phyloP scores from a whole-genome alignment of 768 basidiomycete species.

The Leccinum uliginosum region DNA sequence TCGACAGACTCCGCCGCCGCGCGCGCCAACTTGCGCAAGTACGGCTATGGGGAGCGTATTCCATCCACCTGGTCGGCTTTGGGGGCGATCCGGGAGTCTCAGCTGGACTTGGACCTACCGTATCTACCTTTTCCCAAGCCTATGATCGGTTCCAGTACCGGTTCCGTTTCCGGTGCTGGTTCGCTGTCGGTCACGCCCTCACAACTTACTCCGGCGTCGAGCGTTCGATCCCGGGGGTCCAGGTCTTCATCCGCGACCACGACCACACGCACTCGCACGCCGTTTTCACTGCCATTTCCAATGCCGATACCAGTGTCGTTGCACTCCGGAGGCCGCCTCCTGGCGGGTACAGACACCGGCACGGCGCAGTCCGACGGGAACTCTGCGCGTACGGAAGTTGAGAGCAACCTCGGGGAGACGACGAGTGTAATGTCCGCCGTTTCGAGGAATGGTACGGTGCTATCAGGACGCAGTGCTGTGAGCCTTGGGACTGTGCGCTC shows the following conservation, averaged over 20 bases:
- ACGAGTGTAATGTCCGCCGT: not conserved
- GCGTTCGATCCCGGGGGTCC: constrained; percentile 2
- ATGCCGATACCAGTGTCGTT: not conserved
- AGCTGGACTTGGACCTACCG: constrained; percentile 10
- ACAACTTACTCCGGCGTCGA: constrained; percentile 2
- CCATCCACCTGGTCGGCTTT: constrained; percentile 25
- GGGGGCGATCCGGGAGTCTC: constrained; percentile 9
- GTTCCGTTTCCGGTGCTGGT: not conserved
- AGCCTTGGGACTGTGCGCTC: not conserved
- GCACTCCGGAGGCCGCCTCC: not conserved
- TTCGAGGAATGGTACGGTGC: constrained; percentile 12
- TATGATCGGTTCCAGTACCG: not conserved
- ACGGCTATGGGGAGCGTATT: constrained; percentile 19
- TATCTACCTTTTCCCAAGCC: constrained; percentile 4
- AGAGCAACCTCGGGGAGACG: not conserved
- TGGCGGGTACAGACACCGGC: not conserved
- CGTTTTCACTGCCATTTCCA: not conserved
- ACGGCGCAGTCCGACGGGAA: not conserved
- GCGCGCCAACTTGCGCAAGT: constrained; percentile 22
- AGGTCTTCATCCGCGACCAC: not conserved
- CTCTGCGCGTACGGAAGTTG: not conserved
- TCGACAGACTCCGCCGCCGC: constrained; percentile 22
- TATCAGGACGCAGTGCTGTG: constrained; percentile 1
- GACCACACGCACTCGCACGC: not conserved
- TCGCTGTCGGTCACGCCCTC: constrained; percentile 7